phyloP scores from a whole-genome alignment of 2,329 filamentous ascomycete species.

The Talaromyces sp. region DNA sequence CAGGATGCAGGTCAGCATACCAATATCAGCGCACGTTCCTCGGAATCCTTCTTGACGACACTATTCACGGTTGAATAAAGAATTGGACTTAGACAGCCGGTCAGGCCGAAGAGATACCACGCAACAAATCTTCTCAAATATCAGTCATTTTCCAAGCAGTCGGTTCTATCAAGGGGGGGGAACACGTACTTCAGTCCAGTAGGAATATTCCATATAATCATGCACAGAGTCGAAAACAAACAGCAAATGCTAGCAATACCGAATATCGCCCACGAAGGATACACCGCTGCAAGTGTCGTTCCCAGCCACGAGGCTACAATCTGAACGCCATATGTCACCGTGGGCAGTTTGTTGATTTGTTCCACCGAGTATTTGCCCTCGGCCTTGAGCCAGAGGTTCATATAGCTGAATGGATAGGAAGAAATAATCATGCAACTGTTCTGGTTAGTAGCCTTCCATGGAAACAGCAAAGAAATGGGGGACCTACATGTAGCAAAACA shows the following conservation, averaged over 20 bases:
- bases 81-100: constrained; percentile 42
- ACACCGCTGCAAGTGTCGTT: constrained; percentile 51
- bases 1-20: not conserved
- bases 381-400: constrained; percentile 54
- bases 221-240: constrained; percentile 46
- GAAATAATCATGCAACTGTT: constrained; percentile 46
- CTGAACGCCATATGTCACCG: constrained; percentile 48
- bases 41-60: constrained; percentile 31
- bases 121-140: constrained; percentile 35
- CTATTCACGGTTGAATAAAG: constrained; percentile 46
- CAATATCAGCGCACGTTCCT: not conserved
- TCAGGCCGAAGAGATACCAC: constrained; percentile 43
- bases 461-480: constrained; percentile 20
- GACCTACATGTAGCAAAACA: constrained; percentile 49
- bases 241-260: constrained; percentile 40
- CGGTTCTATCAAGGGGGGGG: not conserved
- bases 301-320: constrained; percentile 51
- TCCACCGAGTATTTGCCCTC: constrained; percentile 46
- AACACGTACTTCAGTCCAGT: constrained; percentile 43
- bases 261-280: constrained; percentile 50
- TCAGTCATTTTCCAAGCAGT: not conserved
- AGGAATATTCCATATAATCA: constrained; percentile 52
- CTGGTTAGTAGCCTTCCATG: not conserved
- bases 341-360: constrained; percentile 52
- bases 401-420: constrained; percentile 46